Conservation (phyloP, 139 green algal species). For the Coelastrella sp. region DNA sequence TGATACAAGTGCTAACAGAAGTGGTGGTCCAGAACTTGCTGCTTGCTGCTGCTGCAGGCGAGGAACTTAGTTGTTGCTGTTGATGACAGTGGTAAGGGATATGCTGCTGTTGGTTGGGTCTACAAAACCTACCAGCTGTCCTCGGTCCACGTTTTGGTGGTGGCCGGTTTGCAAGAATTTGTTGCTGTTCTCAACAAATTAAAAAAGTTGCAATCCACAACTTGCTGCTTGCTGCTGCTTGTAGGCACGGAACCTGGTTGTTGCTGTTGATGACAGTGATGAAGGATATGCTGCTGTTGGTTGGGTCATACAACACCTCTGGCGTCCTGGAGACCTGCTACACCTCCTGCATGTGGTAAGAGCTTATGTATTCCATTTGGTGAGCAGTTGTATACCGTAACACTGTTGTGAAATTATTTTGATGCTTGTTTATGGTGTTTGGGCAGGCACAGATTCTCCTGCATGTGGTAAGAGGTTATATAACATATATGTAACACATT, state of each 20-base stretch:
- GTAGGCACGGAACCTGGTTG: too few species aligned
- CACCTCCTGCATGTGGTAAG: constrained; percentile 23
- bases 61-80: constrained; percentile 36
- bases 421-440: neutral
- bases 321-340: constrained; percentile 29
- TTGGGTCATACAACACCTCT: constrained; percentile 40
- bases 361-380: neutral
- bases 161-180: too few species aligned
- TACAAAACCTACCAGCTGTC: too few species aligned
- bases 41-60: constrained; percentile 22
- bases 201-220: too few species aligned
- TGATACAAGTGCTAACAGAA: too few species aligned
- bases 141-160: too few species aligned
- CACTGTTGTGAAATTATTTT: too few species aligned
- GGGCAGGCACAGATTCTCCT: too few species aligned
- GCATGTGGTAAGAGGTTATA: neutral
- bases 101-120: constrained; percentile 12
- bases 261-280: constrained; percentile 36
- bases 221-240: too few species aligned
- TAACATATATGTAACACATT: neutral
- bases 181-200: too few species aligned
- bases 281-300: constrained; percentile 2
- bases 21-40: too few species aligned
- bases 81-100: constrained; percentile 31
- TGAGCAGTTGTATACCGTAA: neutral